Base-by-base conservation (phyloP, 2,329 filamentous ascomycete genomes). In the Niveomyces coronatus region DNA sequence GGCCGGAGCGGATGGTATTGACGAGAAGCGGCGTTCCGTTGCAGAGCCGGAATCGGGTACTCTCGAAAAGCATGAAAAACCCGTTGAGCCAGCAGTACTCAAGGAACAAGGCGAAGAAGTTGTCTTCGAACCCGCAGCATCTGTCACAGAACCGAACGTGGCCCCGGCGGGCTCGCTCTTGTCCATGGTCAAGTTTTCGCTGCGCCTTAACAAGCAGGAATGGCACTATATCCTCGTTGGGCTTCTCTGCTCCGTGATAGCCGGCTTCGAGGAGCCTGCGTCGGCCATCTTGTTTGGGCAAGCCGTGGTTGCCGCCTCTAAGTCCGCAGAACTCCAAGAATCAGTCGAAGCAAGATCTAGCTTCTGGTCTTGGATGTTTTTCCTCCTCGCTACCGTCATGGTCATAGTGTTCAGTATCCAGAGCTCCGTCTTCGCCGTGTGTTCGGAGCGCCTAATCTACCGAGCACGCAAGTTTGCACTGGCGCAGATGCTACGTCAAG, bases 401-500 rank as follows among this genome's bases (percentile, higher is more conserved):
- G 8, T 24, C 8, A 7, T 24, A 8, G 23, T 24, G 13, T 8
- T 8, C 8, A 13, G 8, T 8, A 13, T 8, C 23, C 8, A 24
- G 23, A 13, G 23, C 13, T 8, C 8, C 23, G 23, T 13, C 8
- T 13, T 24, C 8, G 23, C 8, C 13, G 8, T 24, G 8, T 51
- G 39, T 5, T 45, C 45, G 3, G 47, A 53, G 31, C 24, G 35
- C 0, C 42, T 51, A 1, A 24, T 45, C 5, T 30, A 39, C 20
- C 27, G 40, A 14, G 43, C 37, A 0, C 39, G 48, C 2, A 32
- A 15, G n/a, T 5, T 16, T 3, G 9, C 33, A 0, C 44, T 49
- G 7, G 28, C 28, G 13, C 5, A 32, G 2, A 41, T 48, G 34
- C 32, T 55, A 65, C 27, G 53, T 52, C 14, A 65, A 55, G 35